Evolutionary conservation across 768 basidiomycete species (phyloP).

Genomic region (Auricularia cornea): DNA sequence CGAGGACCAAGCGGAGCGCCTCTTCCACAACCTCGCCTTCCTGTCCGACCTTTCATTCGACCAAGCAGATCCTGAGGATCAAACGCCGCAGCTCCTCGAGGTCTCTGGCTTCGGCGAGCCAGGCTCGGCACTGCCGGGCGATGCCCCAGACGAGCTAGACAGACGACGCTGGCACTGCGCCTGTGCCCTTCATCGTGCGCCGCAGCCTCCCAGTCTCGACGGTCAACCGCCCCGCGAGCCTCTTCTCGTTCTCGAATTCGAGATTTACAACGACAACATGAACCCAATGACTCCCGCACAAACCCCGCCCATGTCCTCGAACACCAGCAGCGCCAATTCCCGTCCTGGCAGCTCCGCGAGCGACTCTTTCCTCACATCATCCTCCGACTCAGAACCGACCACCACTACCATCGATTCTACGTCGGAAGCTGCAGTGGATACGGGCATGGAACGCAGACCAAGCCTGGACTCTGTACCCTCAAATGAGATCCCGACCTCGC

Average conservation of each 20-base stretch:
- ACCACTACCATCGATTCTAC: too few relatives aligned
- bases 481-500: conserved; percentile 30
- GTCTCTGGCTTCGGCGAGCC: conserved; percentile 66
- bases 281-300: conserved; percentile 60
- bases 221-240: conserved; percentile 15
- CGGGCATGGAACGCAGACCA: too few relatives aligned
- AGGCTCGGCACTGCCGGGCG: conserved; percentile 33
- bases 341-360: too few relatives aligned
- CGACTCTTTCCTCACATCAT: too few relatives aligned
- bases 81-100: conserved; percentile 58
- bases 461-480: too few relatives aligned
- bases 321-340: neutral
- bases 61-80: conserved; percentile 28
- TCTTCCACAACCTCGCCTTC: conserved; percentile 70
- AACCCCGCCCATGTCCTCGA: neutral
- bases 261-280: conserved; percentile 58
- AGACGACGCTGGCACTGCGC: conserved; percentile 58
- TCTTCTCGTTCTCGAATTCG: conserved; percentile 69
- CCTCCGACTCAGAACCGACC: neutral
- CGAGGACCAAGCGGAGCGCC: conserved; percentile 50
- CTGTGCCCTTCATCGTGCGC: conserved; percentile 56
- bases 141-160: conserved; percentile 17
- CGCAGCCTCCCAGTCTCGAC: conserved; percentile 9
- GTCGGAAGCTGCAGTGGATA: too few relatives aligned
- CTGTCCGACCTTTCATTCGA: conserved; percentile 42